Base-by-base conservation (phyloP, 2,329 filamentous ascomycete species). In the Colletotrichum plurivorum region DNA sequence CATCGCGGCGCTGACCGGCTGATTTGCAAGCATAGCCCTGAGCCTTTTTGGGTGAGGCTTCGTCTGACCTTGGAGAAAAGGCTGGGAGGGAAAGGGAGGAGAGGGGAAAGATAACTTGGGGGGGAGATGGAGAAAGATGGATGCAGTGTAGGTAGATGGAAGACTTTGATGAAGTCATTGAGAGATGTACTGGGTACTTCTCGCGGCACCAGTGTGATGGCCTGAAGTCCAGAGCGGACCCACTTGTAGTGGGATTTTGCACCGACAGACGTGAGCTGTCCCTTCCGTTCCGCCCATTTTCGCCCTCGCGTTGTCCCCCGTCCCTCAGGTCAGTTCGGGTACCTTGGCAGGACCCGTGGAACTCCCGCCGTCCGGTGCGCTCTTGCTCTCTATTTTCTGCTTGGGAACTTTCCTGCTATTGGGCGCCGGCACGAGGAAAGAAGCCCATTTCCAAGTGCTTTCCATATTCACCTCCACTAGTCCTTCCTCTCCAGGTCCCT, bases 161-260 rank as follows among this genome's bases (percentile, higher is more conserved):
- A 51, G 39, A 68, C 62, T 52, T 16, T 16, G 15, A 48, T 54
- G n/a, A 69, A 55, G 67, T 69, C 67, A 69, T 67, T 36, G 67
- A 43, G 27, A 16, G 36, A 60, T 22, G 57, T 67, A 57, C 25
- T 22, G 1, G 25, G 45, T 66, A 69, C 67, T 27, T 69, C 15
- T 20, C 22, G 55, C 27, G n/a, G 46, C 20, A 49, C 46, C 46
- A 20, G 20, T 20, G 54, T 62, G 25, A 62, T 43, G 55, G 60
- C 55, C 36, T 71, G 70, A 72, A 59, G 70, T 72, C 58, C 70
- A 67, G 53, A 56, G 46, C 15, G 60, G 70, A 71, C 70, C 70
- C 70, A 72, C 70, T 69, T 68, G 70, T 63, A 71, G 70, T 72
- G 59, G 68, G 68, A 72, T 71, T 71, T 71, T 71, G 59, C 70